Evolutionary conservation across 139 green algal genomes (phyloP).

Genomic region (Coelastrella sp.): DNA sequence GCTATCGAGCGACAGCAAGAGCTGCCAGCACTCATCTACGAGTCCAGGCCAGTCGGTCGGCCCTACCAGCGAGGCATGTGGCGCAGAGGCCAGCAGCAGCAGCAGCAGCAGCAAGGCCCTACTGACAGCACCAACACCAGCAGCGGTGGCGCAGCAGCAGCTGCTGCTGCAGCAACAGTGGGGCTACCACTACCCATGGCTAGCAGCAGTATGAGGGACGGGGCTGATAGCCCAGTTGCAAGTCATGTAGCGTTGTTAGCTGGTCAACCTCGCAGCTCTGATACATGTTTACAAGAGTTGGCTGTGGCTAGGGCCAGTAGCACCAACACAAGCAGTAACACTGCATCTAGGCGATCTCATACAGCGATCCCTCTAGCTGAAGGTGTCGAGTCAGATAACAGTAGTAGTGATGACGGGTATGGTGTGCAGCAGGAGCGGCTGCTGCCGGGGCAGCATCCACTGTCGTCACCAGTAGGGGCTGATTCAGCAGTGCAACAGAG

Average conservation of each 20-base stretch:
- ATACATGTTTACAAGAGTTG: not conserved
- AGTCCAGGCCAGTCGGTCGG: slow-evolving; percentile 75
- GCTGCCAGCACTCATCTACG: slow-evolving; percentile 96
- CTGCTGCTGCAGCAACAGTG: not conserved
- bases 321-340: slow-evolving; percentile 1
- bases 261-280: not conserved
- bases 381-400: slow-evolving; percentile 10
- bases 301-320: not conserved
- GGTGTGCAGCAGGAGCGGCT: not conserved
- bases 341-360: not conserved
- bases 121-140: no score
- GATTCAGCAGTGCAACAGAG: not conserved
- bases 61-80: slow-evolving; percentile 49
- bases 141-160: not conserved
- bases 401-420: not conserved
- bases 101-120: not conserved
- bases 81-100: slow-evolving; percentile 5
- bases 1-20: slow-evolving; percentile 91
- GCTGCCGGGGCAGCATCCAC: not conserved
- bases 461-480: not conserved
- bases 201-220: not conserved
- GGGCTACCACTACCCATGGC: not conserved
- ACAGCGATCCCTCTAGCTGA: slow-evolving; percentile 25
- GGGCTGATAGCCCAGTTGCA: not conserved
- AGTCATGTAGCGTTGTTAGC: not conserved